Percentiles rank a stretch among this genome's conserved stretches.
Conservation (phyloP, 768 basidiomycete genomes). For the Leccinum rimulosum region DNA sequence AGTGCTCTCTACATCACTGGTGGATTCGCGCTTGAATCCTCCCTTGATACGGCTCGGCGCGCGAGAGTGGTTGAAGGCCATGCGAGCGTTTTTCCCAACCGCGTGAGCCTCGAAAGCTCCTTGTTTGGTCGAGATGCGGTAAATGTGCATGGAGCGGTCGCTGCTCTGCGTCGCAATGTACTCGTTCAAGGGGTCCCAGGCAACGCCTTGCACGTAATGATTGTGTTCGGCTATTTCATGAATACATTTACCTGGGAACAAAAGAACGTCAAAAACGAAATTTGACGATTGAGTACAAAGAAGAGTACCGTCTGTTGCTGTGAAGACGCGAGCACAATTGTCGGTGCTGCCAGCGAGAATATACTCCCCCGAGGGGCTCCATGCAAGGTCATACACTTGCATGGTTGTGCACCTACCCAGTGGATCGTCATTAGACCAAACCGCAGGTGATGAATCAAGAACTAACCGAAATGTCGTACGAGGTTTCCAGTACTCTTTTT, state of each 20-base stretch:
- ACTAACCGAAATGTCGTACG: conserved; percentile 77
- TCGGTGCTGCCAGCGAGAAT: conserved; percentile 97
- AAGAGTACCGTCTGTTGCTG: conserved; percentile 60
- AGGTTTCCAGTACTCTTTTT: conserved; percentile 95
- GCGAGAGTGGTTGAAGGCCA: conserved; percentile 63
- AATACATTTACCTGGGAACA: conserved; percentile 69
- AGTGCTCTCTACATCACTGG: conserved; percentile 72
- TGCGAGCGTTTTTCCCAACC: conserved; percentile 81
- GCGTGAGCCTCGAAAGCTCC: conserved; percentile 89
- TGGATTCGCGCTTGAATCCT: conserved; percentile 67
- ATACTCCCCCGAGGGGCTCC: conserved; percentile 94
- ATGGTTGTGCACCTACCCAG: conserved; percentile 76
- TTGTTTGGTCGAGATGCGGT: conserved; percentile 74
- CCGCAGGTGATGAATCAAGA: not conserved
- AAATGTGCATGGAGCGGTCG: conserved; percentile 95
- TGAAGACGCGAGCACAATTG: conserved; percentile 86
- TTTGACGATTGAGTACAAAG: not conserved
- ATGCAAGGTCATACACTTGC: conserved; percentile 97
- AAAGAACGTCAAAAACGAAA: not conserved
- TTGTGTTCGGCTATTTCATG: conserved; percentile 90
- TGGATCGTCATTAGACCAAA: conserved; percentile 3
- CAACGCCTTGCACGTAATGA: conserved; percentile 97
- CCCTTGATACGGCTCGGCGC: conserved; percentile 65
- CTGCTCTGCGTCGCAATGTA: conserved; percentile 97
- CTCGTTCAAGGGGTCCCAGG: conserved; percentile 97